These are phyloP conservation scores for Cucumis cinereus DNA, from an alignment of 306 rosid species.

Conservation along the genomic window DNA sequence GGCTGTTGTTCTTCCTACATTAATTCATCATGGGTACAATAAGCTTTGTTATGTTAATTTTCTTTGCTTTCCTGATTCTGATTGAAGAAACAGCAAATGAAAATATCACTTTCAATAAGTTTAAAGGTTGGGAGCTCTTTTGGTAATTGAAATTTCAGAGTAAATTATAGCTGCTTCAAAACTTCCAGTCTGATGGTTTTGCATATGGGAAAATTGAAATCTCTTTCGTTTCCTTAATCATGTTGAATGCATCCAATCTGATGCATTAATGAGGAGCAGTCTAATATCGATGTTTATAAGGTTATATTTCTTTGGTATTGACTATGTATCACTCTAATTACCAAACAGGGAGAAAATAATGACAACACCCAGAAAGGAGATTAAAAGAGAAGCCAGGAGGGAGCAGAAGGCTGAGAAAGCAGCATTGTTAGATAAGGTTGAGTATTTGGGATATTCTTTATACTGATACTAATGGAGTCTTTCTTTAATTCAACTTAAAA, in stretches of 20 bases:
- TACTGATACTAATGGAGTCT: neutral
- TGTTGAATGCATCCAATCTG: neutral
- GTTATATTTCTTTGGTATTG: neutral
- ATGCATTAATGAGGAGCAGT: neutral
- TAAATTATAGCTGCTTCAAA: neutral
- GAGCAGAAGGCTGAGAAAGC: constrained; percentile 75
- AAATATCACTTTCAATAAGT: neutral
- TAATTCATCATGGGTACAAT: neutral
- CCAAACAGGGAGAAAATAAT: constrained; percentile 70
- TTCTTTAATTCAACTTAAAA: neutral
- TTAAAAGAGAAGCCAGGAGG: constrained; percentile 79
- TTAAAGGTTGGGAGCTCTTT: neutral
- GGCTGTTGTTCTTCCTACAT: neutral
- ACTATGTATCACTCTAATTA: neutral
- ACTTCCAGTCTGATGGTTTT: neutral
- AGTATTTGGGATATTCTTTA: neutral
- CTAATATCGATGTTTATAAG: neutral
- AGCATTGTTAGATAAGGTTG: constrained; percentile 60
- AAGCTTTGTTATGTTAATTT: neutral
- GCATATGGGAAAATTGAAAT: neutral
- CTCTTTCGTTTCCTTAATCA: neutral
- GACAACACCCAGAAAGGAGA: constrained; percentile 76
- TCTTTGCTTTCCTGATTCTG: neutral
- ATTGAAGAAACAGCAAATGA: neutral
- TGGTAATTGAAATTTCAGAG: neutral